phyloP scores from a whole-genome alignment of 2,329 filamentous ascomycete genomes.

The Raffaelea ambrosiae region DNA sequence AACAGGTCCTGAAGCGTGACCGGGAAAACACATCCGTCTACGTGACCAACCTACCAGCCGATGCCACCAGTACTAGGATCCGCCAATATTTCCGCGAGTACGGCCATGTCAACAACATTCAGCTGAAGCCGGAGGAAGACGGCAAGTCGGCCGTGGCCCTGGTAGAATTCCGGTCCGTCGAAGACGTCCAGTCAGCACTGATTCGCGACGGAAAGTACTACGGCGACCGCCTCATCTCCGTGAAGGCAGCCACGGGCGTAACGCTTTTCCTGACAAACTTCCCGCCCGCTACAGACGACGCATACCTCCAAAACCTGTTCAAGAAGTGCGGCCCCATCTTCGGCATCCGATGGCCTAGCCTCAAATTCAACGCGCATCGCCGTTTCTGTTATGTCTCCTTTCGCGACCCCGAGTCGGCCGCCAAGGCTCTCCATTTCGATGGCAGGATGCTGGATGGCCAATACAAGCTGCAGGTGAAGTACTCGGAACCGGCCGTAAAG shows the following conservation, averaged over 20 bases:
- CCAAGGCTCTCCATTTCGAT: slow-evolving; percentile 64
- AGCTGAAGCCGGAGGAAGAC: slow-evolving; percentile 54
- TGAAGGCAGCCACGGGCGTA: slow-evolving; percentile 65
- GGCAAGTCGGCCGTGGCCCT: slow-evolving; percentile 59
- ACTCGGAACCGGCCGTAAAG: slow-evolving; percentile 73
- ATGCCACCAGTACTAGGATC: slow-evolving; percentile 62
- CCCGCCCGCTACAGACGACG: slow-evolving; percentile 65
- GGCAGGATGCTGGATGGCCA: slow-evolving; percentile 60
- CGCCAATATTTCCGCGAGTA: slow-evolving; percentile 89
- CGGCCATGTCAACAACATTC: slow-evolving; percentile 72
- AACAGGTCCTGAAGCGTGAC: slow-evolving; percentile 59
- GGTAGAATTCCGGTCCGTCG: slow-evolving; percentile 74
- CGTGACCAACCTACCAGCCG: slow-evolving; percentile 65
- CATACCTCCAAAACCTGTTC: slow-evolving; percentile 61
- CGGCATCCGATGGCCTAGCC: slow-evolving; percentile 79
- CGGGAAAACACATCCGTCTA: slow-evolving; percentile 84
- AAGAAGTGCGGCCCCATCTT: slow-evolving; percentile 71
- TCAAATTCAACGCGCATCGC: slow-evolving; percentile 80
- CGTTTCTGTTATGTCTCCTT: slow-evolving; percentile 98
- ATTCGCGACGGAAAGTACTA: slow-evolving; percentile 76
- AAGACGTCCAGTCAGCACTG: slow-evolving; percentile 74
- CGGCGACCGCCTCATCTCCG: slow-evolving; percentile 61
- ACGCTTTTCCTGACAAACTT: slow-evolving; percentile 92
- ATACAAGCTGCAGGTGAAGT: slow-evolving; percentile 65
- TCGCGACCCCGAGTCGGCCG: slow-evolving; percentile 56